phyloP scores from a whole-genome alignment of 257 asterid genomes.

The Verbascum thapsus region DNA sequence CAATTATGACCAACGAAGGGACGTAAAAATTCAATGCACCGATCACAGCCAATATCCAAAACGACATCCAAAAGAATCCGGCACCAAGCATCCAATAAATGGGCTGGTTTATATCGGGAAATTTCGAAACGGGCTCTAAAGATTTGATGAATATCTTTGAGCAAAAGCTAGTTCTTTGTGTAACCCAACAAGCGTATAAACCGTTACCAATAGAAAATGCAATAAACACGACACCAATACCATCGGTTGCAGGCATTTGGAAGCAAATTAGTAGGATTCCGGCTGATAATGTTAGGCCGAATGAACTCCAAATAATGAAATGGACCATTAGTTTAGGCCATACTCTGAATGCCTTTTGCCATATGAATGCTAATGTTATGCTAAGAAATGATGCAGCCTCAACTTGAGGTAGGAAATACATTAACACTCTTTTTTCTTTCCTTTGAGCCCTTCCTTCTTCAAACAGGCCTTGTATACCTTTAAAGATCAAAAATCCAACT shows the following conservation, averaged over 20 bases:
- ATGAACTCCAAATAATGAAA: slow-evolving; percentile 88
- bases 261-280: slow-evolving; percentile 86
- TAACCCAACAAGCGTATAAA: slow-evolving; percentile 91
- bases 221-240: slow-evolving; percentile 63
- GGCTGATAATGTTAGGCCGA: slow-evolving; percentile 61
- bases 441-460: slow-evolving; percentile 51
- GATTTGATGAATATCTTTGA: slow-evolving; percentile 66
- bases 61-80: slow-evolving; percentile 91
- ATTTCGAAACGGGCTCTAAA: slow-evolving; percentile 79
- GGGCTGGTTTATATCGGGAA: slow-evolving; percentile 70
- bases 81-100: slow-evolving; percentile 81
- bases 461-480: slow-evolving; percentile 69
- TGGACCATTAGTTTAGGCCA: slow-evolving; percentile 94
- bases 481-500: slow-evolving; percentile 70
- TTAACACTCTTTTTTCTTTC: slow-evolving; percentile 55
- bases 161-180: slow-evolving; percentile 76
- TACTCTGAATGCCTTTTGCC: slow-evolving; percentile 83
- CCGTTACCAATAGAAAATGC: slow-evolving; percentile 85
- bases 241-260: slow-evolving; percentile 82
- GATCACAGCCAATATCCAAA: slow-evolving; percentile 83
- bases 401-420: slow-evolving; percentile 80
- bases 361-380: slow-evolving; percentile 73
- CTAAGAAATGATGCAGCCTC: slow-evolving; percentile 85
- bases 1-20: slow-evolving; percentile 66
- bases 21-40: slow-evolving; percentile 78